phyloP scores from a whole-genome alignment of 768 basidiomycete species.

The Rhizopogon sp. region DNA sequence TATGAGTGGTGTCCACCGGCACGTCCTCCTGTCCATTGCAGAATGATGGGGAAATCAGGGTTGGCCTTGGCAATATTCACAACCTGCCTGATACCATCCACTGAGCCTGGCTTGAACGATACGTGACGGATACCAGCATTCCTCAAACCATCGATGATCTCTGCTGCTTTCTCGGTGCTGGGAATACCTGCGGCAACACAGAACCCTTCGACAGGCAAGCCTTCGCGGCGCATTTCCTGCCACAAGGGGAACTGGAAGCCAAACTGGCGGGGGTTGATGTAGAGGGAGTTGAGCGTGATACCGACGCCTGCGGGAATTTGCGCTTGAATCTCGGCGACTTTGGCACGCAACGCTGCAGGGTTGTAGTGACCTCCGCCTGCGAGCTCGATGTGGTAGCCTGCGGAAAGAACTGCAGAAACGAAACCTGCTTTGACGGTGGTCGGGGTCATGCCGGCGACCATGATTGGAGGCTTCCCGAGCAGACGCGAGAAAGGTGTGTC shows the following conservation, averaged over 20 bases:
- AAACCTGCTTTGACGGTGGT: constrained; percentile 95
- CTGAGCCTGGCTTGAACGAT: constrained; percentile 96
- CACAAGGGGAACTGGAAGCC: constrained; percentile 96
- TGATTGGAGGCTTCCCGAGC: constrained; percentile 94
- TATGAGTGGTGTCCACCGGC: constrained; percentile 98
- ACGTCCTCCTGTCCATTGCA: constrained; percentile 99
- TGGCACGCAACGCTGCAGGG: constrained; percentile 78
- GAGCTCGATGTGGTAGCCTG: constrained; percentile 94
- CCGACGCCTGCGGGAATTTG: constrained; percentile 86
- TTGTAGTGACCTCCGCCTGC: constrained; percentile 99
- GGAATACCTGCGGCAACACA: constrained; percentile 98
- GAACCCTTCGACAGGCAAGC: constrained; percentile 96
- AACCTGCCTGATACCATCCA: constrained; percentile 97
- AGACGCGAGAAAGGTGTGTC: constrained; percentile 97
- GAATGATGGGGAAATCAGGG: constrained; percentile 93
- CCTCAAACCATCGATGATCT: constrained; percentile 85
- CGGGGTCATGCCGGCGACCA: constrained; percentile 99
- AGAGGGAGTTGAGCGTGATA: constrained; percentile 89
- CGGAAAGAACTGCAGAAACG: constrained; percentile 86
- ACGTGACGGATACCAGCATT: constrained; percentile 91
- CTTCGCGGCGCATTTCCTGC: constrained; percentile 96
- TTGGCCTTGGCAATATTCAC: constrained; percentile 92
- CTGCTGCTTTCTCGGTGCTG: constrained; percentile 92
- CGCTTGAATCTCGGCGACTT: constrained; percentile 88
- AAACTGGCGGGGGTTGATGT: constrained; percentile 98